phyloP scores from a whole-genome alignment of 1,139 yeast species.

The Kurtzmaniella quercitrusa region DNA sequence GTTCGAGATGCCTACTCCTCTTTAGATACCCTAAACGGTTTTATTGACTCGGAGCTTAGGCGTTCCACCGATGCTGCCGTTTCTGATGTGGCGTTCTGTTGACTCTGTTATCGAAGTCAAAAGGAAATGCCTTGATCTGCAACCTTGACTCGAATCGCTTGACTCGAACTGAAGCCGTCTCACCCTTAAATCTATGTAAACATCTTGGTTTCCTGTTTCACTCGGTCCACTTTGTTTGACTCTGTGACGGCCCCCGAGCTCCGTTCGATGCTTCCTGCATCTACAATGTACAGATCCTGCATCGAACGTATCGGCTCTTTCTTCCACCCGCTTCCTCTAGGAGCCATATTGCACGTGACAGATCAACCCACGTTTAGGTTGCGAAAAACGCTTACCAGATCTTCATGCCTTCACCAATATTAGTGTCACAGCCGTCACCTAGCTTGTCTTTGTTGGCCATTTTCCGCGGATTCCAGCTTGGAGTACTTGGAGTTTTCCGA shows the following conservation, averaged over 20 bases:
- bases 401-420: conserved; percentile 22
- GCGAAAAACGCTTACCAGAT: background rate
- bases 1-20: background rate
- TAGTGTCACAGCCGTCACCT: conserved; percentile 19
- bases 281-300: no score
- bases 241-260: no score
- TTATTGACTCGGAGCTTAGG: background rate
- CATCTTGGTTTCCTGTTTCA: no score
- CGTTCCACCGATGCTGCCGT: background rate
- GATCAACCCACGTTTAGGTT: background rate
- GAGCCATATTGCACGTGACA: conserved; percentile 1
- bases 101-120: background rate
- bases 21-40: background rate
- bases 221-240: no score
- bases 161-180: no score
- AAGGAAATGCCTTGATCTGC: background rate
- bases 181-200: no score
- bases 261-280: no score
- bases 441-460: conserved; percentile 43
- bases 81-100: background rate
- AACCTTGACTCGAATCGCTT: no score
- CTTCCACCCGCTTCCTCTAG: no score
- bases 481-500: conserved; percentile 45
- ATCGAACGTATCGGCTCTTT: no score
- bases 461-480: conserved; percentile 52